Evolutionary conservation across 2,329 filamentous ascomycete genomes (phyloP).

Genomic region (Sphaceloma murrayae): DNA sequence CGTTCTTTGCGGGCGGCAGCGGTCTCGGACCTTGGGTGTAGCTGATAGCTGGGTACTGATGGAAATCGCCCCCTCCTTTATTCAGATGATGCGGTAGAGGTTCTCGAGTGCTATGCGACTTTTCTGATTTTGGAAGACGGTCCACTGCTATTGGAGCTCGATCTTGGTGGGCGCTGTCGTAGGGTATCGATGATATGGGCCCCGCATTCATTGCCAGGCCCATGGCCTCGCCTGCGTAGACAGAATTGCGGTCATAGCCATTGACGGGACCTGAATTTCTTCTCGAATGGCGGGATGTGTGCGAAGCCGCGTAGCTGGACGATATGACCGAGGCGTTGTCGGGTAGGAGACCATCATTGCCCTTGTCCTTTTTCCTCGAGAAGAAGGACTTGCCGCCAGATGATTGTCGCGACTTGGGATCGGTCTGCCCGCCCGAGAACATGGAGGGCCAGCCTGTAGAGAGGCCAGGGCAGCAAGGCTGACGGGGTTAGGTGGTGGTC

Average conservation of each 20-base stretch:
- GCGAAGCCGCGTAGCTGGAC: conserved; percentile 16
- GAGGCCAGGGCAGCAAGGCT: conserved; percentile 4
- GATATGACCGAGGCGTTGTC: conserved; percentile 34
- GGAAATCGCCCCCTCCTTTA: conserved; percentile 66
- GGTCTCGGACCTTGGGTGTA: conserved; percentile 54
- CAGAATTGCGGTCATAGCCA: conserved; percentile 19
- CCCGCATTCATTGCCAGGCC: conserved; percentile 67
- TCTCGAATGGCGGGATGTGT: conserved; percentile 59
- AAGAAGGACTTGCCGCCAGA: conserved; percentile 79
- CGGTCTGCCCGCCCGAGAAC: conserved; percentile 45
- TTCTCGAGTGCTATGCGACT: conserved; percentile 52
- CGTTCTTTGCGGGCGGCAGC: conserved; percentile 47
- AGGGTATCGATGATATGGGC: conserved; percentile 79
- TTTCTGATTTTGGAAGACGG: conserved; percentile 57
- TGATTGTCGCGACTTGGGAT: conserved; percentile 74
- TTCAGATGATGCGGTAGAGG: conserved; percentile 76
- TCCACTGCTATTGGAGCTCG: conserved; percentile 64
- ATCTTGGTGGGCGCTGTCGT: conserved; percentile 60
- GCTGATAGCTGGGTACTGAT: conserved; percentile 70
- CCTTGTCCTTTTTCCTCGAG: conserved; percentile 73
- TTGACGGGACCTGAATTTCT: conserved; percentile 46
- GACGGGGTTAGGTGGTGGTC: conserved; percentile 5
- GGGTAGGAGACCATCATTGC: conserved; percentile 53
- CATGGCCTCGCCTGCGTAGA: conserved; percentile 34
- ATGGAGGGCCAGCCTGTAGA: conserved; percentile 19